These are phyloP conservation scores for Kalmanozyma brasiliensis DNA, from an alignment of 1,284 basidiomycete genomes.

Conservation along the genomic window DNA sequence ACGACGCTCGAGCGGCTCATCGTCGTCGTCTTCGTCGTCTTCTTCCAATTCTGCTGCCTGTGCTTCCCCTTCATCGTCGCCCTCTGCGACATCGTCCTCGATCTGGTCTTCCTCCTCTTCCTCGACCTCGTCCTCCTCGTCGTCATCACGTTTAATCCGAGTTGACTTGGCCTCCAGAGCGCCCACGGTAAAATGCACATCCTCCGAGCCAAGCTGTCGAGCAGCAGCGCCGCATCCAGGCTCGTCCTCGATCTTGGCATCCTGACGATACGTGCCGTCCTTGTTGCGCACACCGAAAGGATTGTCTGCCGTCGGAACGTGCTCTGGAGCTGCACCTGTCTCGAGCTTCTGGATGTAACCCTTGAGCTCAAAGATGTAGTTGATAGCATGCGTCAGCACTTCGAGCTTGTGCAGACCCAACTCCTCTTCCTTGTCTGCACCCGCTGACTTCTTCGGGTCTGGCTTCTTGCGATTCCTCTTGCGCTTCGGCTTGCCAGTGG, in stretches of 20 bases:
- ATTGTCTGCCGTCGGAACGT: conserved; percentile 46
- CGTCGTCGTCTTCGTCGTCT: conserved; percentile 33
- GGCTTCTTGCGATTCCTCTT: conserved; percentile 55
- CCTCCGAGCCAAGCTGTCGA: conserved; percentile 3
- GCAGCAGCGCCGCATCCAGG: conserved; percentile 13
- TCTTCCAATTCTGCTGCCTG: conserved; percentile 10
- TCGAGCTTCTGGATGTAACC: conserved; percentile 54
- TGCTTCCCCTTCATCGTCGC: conserved; percentile 22
- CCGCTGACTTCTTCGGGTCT: conserved; percentile 28
- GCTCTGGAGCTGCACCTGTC: conserved; percentile 27
- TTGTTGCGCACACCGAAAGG: conserved; percentile 31
- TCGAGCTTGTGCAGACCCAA: conserved; percentile 61
- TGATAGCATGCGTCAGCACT: conserved; percentile 61
- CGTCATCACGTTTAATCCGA: conserved; percentile 1
- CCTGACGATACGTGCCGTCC: conserved; percentile 28
- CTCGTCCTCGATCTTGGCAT: conserved; percentile 42
- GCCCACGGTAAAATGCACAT: neutral
- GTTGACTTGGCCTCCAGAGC: neutral
- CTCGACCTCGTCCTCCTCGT: conserved; percentile 19
- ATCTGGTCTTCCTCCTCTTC: conserved; percentile 36
- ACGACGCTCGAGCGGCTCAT: conserved; percentile 35
- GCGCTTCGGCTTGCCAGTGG: conserved; percentile 55
- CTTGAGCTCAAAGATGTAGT: conserved; percentile 63
- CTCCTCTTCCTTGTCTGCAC: conserved; percentile 55
- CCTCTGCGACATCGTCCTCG: conserved; percentile 25